Conservation (phyloP, 106 monocot species). For the Iris macrosiphon region DNA sequence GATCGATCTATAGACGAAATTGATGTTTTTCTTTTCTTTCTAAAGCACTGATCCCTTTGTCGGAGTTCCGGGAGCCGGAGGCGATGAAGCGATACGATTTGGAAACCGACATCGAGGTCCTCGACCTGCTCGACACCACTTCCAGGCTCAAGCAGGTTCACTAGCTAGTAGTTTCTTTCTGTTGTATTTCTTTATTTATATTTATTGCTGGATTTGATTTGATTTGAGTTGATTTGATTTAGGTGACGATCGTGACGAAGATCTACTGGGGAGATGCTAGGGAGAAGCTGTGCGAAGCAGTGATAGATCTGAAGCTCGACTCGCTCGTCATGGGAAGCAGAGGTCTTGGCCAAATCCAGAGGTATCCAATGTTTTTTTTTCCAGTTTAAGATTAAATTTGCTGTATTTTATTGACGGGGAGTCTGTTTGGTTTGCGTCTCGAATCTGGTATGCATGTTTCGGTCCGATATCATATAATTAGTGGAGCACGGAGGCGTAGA, state of each 20-base stretch:
- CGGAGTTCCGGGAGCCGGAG: constrained; percentile 50
- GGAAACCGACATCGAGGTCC: constrained; percentile 43
- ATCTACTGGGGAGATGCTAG: constrained; percentile 85
- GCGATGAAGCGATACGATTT: constrained; percentile 51
- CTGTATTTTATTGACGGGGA: too few relatives aligned
- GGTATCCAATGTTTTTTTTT: too few relatives aligned
- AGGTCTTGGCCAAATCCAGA: constrained; percentile 48
- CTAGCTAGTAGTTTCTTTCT: background rate
- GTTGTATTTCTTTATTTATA: background rate
- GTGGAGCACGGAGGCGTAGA: too few relatives aligned
- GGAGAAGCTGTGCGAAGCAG: constrained; percentile 65
- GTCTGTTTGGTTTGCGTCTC: too few relatives aligned
- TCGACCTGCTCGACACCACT: constrained; percentile 50
- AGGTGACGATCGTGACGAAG: constrained; percentile 58
- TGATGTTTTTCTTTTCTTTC: background rate
- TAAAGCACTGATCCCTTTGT: constrained; percentile 63
- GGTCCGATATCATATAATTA: too few relatives aligned
- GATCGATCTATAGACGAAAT: background rate
- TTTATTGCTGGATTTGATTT: background rate
- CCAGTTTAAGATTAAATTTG: too few relatives aligned
- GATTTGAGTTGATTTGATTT: background rate
- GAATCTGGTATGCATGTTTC: too few relatives aligned
- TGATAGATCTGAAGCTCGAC: constrained; percentile 52
- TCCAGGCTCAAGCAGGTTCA: constrained; percentile 56
- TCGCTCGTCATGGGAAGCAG: constrained; percentile 79